Base-by-base conservation (phyloP, 2,329 filamentous ascomycete species). In the Stromatinia cepivora region DNA sequence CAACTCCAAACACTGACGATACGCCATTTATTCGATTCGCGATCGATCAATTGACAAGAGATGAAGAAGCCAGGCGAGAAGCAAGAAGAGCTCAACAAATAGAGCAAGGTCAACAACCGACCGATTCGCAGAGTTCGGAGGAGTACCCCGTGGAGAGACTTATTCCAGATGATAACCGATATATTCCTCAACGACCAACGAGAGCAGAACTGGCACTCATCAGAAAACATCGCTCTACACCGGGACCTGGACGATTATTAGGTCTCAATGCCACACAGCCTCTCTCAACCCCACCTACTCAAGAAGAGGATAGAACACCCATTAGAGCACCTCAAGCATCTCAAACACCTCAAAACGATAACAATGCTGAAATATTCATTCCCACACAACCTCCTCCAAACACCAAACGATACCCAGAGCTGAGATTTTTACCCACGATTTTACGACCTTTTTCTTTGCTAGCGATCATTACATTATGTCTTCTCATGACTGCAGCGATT, bases 21-120 rank as follows among this genome's bases (percentile, higher is more conserved):
- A 91, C 89, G 11, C 93, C 93, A 0, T 97, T 94, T 79, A 92
- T 97, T 72, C 91, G 91, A 72, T 96, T 95, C 79, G 94, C 94
- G 53, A 88, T 98, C 72, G 92, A 97, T 72, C 92, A 94, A 72
- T 82, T 98, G 74, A 96, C 93, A 8, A 85, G 90, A 61, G 87
- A 91, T 75, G 89, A 89, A 69, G 88, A 92, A 71, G 84, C 88
- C 8, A 81, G 83, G 81, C 56, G 54, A 25, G 45, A 50, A 36
- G 58, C 34, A 63, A 69, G 46, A 22, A 68, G 34, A 8, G 83
- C 69, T 84, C 56, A 62, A 39, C 58, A 54, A 48, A 22, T 63
- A 85, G 13, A 82, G 31, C 84, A 68, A 81, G 83, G 67, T 28
- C 68, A 67, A 45, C 34, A 53, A 81, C 85, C 73, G 84, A 86